Conservation (phyloP, 306 rosid genomes). For the Glycine soja region DNA sequence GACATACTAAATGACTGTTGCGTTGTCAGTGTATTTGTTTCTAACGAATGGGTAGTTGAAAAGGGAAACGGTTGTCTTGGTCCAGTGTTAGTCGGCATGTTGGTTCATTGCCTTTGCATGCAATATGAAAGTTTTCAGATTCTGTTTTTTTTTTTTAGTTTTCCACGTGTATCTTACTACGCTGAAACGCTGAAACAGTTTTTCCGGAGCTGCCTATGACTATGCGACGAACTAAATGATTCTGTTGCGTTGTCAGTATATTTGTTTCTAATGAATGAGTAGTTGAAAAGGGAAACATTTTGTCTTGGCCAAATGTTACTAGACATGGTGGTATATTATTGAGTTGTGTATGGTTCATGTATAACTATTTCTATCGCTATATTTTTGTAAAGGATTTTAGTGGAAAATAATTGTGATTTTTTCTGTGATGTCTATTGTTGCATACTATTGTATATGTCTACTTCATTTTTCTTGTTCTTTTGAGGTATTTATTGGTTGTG, state of each 20-base stretch:
- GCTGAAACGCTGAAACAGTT: background rate
- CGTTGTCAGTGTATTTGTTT: background rate
- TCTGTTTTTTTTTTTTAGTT: background rate
- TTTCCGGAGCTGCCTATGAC: background rate
- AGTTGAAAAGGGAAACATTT: background rate
- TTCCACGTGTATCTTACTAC: background rate
- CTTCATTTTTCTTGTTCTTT: constrained; percentile 26
- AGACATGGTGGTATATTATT: too few species aligned
- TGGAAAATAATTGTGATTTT: background rate
- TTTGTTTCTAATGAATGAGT: background rate
- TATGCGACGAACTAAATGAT: background rate
- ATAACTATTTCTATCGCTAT: too few species aligned
- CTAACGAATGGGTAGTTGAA: background rate
- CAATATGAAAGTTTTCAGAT: too few species aligned
- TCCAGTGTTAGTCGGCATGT: background rate
- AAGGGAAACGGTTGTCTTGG: background rate
- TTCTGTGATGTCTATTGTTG: background rate
- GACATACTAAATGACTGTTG: background rate
- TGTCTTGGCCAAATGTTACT: too few species aligned
- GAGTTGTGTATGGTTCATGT: too few species aligned
- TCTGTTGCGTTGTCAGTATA: background rate
- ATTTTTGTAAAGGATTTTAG: background rate
- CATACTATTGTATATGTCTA: background rate
- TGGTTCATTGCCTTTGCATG: too few species aligned
- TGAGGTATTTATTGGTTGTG: constrained; percentile 4